Base-by-base conservation (phyloP, 2,329 filamentous ascomycete genomes). In the Hyphodiscus sp. region DNA sequence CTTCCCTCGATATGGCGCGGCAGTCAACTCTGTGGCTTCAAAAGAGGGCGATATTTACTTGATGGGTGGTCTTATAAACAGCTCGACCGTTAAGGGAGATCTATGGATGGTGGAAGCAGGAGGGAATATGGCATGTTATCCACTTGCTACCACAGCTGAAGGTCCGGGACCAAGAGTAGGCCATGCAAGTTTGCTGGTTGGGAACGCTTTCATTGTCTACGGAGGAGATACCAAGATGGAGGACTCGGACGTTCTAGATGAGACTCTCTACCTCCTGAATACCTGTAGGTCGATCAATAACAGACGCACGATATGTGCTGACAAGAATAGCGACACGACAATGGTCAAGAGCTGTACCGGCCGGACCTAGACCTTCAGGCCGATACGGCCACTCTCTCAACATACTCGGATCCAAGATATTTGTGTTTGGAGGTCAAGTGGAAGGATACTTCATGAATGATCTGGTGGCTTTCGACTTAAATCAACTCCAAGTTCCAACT, bases 391-490 rank as follows among this genome's bases (percentile, higher is more conserved):
- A 99, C 69, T 95, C 94, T 0, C 73, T 99, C 57, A 99, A 97
- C 67, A 97, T 99, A 42, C 74, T 99, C 1, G 92, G 92, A 23
- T 97, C 94, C 56, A 97, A 95, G 68, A 92, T 99, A 44, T 99
- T 90, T 73, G 88, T 99, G 29, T 99, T 99, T 68, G 94, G 94
- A 68, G 94, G 94, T 49, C 94, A 99, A 67, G 92, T 97, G 1
- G 94, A 99, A 68, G 94, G 92, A 4, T 91, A 86, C 67, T 99
- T 99, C 67, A 97, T 99, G 83, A 99, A 99, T 65, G 94, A 99
- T 65, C 76, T 99, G 16, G 83, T 95, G 30, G 91, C 91, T 10
- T 99, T 99, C 65, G 95, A 99, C 67, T 74, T 99, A 50, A 99
- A 99, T 67, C 90, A 94, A 55, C 76, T 99, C 16, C 94, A 97